Evolutionary conservation across 805 yeast species (phyloP).

Genomic region (Candida maris): DNA sequence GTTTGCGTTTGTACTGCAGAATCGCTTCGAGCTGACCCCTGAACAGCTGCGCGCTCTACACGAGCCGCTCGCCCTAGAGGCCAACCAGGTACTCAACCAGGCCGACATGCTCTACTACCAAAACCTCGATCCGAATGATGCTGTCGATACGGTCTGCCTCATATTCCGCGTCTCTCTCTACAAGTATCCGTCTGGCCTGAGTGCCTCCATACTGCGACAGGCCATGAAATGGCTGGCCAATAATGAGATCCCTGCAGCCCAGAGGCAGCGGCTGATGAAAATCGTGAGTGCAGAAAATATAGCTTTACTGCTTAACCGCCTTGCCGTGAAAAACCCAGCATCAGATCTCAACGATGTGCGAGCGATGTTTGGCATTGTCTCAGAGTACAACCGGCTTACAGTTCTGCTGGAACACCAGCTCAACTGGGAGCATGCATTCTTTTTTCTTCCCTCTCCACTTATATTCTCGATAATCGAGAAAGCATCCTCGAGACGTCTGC

Average conservation of each 20-base stretch:
- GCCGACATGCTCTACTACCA: constrained; percentile 1
- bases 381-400: constrained; percentile 11
- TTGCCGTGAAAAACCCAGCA: constrained; percentile 12
- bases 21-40: not conserved
- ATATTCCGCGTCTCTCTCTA: constrained; percentile 7
- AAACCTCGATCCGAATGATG: constrained; percentile 2
- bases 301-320: constrained; percentile 9
- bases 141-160: constrained; percentile 2
- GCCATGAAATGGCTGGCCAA: constrained; percentile 1
- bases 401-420: constrained; percentile 7
- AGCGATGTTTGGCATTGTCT: constrained; percentile 7
- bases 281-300: constrained; percentile 6
- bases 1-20: constrained; percentile 7
- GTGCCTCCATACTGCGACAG: constrained; percentile 4
- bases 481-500: constrained; percentile 5
- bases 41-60: not conserved
- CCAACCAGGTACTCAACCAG: not conserved
- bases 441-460: constrained; percentile 10
- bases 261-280: not conserved
- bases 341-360: constrained; percentile 7
- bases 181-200: not conserved
- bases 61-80: not conserved
- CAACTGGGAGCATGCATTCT: constrained; percentile 4
- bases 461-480: constrained; percentile 9
- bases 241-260: not conserved